phyloP scores from a whole-genome alignment of 2,329 filamentous ascomycete genomes.

The Trichoderma sp. region DNA sequence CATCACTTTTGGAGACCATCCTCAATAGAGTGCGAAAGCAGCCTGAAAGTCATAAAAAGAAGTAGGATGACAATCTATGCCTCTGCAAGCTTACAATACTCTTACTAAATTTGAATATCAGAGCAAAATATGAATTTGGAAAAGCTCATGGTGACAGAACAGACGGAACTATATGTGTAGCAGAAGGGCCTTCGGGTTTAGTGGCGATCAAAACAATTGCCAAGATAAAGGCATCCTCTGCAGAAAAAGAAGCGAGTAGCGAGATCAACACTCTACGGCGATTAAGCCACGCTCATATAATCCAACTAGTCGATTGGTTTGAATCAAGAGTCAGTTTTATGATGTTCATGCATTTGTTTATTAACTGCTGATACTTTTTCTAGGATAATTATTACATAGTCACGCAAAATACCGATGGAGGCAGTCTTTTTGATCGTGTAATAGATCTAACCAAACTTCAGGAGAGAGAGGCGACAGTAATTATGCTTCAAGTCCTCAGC shows the following conservation, averaged over 20 bases:
- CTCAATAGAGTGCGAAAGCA: not conserved
- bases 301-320: not conserved
- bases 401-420: not conserved
- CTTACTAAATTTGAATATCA: not conserved
- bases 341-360: not conserved
- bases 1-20: not conserved
- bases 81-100: accelerated
- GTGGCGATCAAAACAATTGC: not conserved
- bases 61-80: not conserved
- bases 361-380: not conserved
- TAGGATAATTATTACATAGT: not conserved
- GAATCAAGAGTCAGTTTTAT: not conserved
- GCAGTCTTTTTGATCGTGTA: not conserved
- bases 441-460: not conserved
- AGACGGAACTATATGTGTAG: not conserved
- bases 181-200: not conserved
- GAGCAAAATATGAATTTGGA: not conserved
- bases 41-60: not conserved
- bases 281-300: not conserved
- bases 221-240: not conserved
- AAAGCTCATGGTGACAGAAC: not conserved
- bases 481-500: not conserved
- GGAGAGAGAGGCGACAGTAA: not conserved
- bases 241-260: not conserved
- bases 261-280: not conserved